These are phyloP conservation scores for Clathrus columnatus DNA, from an alignment of 768 basidiomycete species.

Conservation along the genomic window DNA sequence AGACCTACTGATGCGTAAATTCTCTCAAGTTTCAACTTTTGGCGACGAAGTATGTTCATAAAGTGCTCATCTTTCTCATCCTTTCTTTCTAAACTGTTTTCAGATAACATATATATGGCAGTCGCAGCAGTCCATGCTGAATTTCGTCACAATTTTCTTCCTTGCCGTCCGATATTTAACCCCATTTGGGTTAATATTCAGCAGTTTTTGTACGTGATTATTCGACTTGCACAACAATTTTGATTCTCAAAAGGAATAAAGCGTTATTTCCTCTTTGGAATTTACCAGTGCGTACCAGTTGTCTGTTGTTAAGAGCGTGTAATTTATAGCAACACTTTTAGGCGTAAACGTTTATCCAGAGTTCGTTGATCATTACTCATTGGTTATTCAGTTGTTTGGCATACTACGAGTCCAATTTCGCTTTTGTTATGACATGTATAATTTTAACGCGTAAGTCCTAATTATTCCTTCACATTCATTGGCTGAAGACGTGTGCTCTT, in stretches of 20 bases:
- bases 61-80: no score
- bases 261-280: conserved; percentile 1
- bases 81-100: neutral
- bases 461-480: neutral
- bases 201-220: neutral
- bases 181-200: neutral
- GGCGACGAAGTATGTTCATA: neutral
- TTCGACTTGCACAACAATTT: neutral
- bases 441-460: neutral
- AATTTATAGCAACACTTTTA: neutral
- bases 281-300: neutral
- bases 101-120: conserved; percentile 2
- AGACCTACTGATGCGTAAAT: no score
- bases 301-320: neutral
- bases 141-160: neutral
- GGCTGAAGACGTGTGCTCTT: neutral
- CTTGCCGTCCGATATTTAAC: neutral
- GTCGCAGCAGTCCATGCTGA: neutral
- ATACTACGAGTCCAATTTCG: neutral
- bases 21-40: neutral
- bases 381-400: neutral
- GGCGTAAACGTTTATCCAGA: neutral
- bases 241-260: neutral
- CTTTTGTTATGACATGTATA: neutral
- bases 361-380: neutral